phyloP scores from a whole-genome alignment of 345 rosid genomes.

The Eucalyptus fibrosa region DNA sequence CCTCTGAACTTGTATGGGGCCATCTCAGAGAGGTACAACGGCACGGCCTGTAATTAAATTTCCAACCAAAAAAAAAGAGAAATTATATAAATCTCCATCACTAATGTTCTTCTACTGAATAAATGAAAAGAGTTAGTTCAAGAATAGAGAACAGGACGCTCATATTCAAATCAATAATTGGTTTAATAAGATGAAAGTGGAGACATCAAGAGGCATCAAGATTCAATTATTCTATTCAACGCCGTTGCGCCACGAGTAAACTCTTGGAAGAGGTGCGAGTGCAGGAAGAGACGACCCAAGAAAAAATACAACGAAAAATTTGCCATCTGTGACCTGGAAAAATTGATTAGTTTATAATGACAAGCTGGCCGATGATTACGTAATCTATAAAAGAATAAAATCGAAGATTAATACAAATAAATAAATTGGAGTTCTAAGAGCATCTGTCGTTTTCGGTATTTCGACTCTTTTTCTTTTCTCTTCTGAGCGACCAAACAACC shows the following conservation, averaged over 20 bases:
- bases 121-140: background rate
- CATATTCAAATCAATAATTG: background rate
- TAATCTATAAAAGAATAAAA: background rate
- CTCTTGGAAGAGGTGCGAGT: background rate
- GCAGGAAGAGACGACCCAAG: background rate
- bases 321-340: background rate
- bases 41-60: slow-evolving; percentile 59
- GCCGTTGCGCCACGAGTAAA: background rate
- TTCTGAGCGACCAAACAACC: background rate
- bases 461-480: background rate
- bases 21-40: slow-evolving; percentile 93
- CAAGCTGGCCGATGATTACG: background rate
- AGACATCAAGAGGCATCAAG: background rate
- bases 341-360: background rate
- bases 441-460: background rate
- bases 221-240: slow-evolving; percentile 6
- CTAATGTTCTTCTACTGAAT: background rate
- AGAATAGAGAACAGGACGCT: background rate
- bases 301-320: background rate
- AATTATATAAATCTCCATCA: background rate
- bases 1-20: slow-evolving; percentile 96
- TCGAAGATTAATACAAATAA: background rate
- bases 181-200: background rate
- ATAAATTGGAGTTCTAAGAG: background rate
- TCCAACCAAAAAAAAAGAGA: background rate